Conservation (phyloP, 352 stramenopile species). For the Pythium scleroteichum region DNA sequence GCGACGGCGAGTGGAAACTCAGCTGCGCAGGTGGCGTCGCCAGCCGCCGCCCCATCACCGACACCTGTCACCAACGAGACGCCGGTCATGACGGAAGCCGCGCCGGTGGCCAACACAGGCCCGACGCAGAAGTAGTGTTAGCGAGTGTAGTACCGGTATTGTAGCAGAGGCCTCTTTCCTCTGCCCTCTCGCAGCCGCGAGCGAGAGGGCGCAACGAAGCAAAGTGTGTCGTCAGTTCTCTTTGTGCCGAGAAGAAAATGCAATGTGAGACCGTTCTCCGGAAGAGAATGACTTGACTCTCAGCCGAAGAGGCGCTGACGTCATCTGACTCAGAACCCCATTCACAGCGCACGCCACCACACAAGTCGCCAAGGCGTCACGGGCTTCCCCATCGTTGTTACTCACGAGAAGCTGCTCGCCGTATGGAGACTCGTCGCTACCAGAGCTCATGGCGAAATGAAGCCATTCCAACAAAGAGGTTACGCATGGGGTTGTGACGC, state of each 20-base stretch:
- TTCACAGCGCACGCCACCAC: too few relatives aligned
- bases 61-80: slow-evolving; percentile 4
- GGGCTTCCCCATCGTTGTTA: too few relatives aligned
- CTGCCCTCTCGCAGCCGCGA: neutral
- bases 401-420: too few relatives aligned
- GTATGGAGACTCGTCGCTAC: neutral
- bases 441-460: neutral
- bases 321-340: too few relatives aligned
- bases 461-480: slow-evolving; percentile 8
- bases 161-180: neutral
- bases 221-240: neutral
- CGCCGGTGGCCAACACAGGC: slow-evolving; percentile 14
- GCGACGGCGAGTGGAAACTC: neutral
- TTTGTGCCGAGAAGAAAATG: too few relatives aligned
- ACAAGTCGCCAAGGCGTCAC: too few relatives aligned
- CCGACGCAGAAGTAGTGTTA: slow-evolving; percentile 16
- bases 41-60: neutral
- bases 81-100: slow-evolving; percentile 2
- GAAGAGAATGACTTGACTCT: too few relatives aligned
- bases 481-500: slow-evolving; percentile 21
- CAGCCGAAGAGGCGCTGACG: too few relatives aligned
- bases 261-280: too few relatives aligned
- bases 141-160: slow-evolving; percentile 4
- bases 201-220: neutral
- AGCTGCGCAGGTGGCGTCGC: neutral